A percentile compares a stretch with the other conserved stretches of the same genome.
Evolutionary conservation across 2,329 filamentous ascomycete species (phyloP).

Genomic region (Hypomyces perniciosus): DNA sequence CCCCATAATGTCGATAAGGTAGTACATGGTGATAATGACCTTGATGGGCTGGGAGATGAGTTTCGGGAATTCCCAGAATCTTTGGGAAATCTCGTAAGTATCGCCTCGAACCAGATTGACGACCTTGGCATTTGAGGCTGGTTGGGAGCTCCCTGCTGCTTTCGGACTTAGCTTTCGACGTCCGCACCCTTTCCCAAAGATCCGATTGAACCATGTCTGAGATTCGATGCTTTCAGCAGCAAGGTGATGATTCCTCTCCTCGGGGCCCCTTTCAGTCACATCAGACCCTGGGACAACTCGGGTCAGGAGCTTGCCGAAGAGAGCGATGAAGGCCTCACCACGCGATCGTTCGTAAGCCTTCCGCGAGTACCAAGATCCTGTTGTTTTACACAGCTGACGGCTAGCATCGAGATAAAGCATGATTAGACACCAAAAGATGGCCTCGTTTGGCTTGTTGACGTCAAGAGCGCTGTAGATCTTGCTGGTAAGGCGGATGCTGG

Average conservation of each 20-base stretch:
- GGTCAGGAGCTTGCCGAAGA: slow-evolving; percentile 34
- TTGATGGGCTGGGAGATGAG: slow-evolving; percentile 71
- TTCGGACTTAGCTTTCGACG: slow-evolving; percentile 14
- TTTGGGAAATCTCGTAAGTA: slow-evolving; percentile 73
- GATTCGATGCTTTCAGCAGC: not conserved
- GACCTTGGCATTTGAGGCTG: slow-evolving; percentile 84
- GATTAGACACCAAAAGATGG: slow-evolving; percentile 31
- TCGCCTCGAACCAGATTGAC: slow-evolving; percentile 80
- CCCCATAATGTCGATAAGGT: slow-evolving; percentile 68
- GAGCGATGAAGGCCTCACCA: slow-evolving; percentile 53
- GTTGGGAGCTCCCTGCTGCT: slow-evolving; percentile 16
- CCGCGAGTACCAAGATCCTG: slow-evolving; percentile 69
- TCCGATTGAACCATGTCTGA: slow-evolving; percentile 6
- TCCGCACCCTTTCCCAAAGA: slow-evolving; percentile 18
- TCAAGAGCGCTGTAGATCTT: slow-evolving; percentile 32
- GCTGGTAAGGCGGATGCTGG: slow-evolving; percentile 33
- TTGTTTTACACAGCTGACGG: slow-evolving; percentile 31
- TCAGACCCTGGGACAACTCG: slow-evolving; percentile 34
- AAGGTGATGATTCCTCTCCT: slow-evolving; percentile 9
- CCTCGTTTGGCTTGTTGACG: slow-evolving; percentile 22
- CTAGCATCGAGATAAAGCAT: slow-evolving; percentile 29
- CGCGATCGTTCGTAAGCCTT: slow-evolving; percentile 77
- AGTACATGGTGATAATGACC: slow-evolving; percentile 59
- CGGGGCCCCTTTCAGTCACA: slow-evolving; percentile 29
- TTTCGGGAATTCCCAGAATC: slow-evolving; percentile 82